Evolutionary conservation across 2,329 filamentous ascomycete genomes (phyloP).

Genomic region (Hymenoscyphus fraxineus): DNA sequence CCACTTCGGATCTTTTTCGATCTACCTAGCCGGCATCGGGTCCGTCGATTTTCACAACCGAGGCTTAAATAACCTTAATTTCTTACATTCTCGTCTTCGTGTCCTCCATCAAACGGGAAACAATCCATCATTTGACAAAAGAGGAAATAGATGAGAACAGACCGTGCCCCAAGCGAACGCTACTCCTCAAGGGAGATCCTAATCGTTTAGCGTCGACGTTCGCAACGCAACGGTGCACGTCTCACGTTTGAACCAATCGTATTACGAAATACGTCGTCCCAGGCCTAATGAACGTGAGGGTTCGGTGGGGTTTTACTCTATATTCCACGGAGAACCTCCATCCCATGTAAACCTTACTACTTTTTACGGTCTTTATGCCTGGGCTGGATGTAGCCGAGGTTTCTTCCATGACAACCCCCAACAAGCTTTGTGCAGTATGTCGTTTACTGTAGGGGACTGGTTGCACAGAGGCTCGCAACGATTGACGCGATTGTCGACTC

Average conservation of each 20-base stretch:
- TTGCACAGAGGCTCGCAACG: not conserved
- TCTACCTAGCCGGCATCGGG: not conserved
- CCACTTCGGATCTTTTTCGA: not conserved
- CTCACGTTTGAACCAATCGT: slow-evolving; percentile 10
- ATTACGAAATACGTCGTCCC: not conserved
- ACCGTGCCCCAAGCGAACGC: not conserved
- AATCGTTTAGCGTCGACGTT: not conserved
- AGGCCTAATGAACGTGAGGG: too few relatives aligned
- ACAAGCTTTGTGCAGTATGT: not conserved
- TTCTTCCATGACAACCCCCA: not conserved
- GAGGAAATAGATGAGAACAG: not conserved
- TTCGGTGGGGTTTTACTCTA: too few relatives aligned
- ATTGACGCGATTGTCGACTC: not conserved
- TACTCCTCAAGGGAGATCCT: not conserved
- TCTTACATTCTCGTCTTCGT: not conserved
- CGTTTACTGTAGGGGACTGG: not conserved
- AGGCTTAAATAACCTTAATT: not conserved
- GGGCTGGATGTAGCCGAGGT: too few relatives aligned
- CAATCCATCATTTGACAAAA: not conserved
- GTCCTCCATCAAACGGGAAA: not conserved
- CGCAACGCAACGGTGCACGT: not conserved
- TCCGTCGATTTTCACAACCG: not conserved
- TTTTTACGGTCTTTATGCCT: too few relatives aligned
- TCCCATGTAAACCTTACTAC: too few relatives aligned
- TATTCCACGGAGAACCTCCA: too few relatives aligned